phyloP scores from a whole-genome alignment of 2,329 filamentous ascomycete genomes.

The Colletotrichum ledebouriae region DNA sequence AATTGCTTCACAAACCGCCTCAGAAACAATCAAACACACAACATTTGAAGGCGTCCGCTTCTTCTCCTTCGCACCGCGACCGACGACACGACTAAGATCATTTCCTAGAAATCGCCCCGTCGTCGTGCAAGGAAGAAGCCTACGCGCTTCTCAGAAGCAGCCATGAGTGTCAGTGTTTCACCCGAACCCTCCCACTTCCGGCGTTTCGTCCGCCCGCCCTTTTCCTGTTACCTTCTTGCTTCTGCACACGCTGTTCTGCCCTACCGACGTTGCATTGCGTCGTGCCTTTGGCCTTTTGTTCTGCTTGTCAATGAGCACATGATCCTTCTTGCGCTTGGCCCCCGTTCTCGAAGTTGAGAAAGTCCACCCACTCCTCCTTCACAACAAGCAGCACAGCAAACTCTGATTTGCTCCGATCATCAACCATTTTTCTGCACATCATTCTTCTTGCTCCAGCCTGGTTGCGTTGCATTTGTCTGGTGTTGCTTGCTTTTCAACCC shows the following conservation, averaged over 20 bases:
- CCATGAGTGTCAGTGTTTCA: constrained; percentile 65
- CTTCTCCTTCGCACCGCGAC: constrained; percentile 18
- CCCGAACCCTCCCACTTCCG: constrained; percentile 45
- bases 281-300: constrained; percentile 12
- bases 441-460: constrained; percentile 37
- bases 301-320: constrained; percentile 40
- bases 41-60: constrained; percentile 15
- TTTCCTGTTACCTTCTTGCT: constrained; percentile 17
- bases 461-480: constrained; percentile 38
- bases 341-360: constrained; percentile 41
- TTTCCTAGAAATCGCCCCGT: constrained; percentile 17
- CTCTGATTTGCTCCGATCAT: constrained; percentile 26
- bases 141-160: constrained; percentile 46
- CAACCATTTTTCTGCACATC: constrained; percentile 41
- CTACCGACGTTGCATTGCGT: constrained; percentile 26
- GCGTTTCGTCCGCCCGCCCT: constrained; percentile 42
- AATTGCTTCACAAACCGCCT: constrained; percentile 35
- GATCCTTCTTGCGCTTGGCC: constrained; percentile 26
- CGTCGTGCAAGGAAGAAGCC: constrained; percentile 44
- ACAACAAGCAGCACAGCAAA: constrained; percentile 11
- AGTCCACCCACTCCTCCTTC: constrained; percentile 14
- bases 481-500: constrained; percentile 14
- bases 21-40: constrained; percentile 15
- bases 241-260: constrained; percentile 22
- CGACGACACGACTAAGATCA: constrained; percentile 11